Base-by-base conservation (phyloP, 2,329 filamentous ascomycete genomes). In the Zymoseptoria tritici region DNA sequence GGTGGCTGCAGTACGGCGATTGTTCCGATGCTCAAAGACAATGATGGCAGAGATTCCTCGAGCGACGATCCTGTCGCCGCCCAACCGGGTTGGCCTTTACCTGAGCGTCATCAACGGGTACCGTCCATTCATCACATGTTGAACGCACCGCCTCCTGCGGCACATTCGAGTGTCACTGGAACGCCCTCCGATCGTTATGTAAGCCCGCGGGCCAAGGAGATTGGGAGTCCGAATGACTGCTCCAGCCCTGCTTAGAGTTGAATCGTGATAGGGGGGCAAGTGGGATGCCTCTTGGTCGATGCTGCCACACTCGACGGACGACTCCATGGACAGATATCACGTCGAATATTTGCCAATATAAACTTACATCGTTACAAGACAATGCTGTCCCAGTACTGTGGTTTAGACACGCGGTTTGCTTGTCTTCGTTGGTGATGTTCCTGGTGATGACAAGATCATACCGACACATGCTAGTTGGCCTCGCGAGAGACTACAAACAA, bases 171-270 rank as follows among this genome's bases (percentile, higher is more conserved):
- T n/a, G 36, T 13, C 13, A 13, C 36, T 46, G 36, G 4, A 46
- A 46, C 16, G 16, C 13, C 16, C 13, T 46, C 16, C 36, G 36
- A 46, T 46, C 36, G 36, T 13, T 16, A 46, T 46, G 36, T 7
- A 11, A 46, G 13, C 13, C 36, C 36, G 3, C 13, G 36, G 36
- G n/a, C 36, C 13, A 83, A 19, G 80, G 82, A 1, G 81, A 77
- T 20, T 87, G 81, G 19, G 87, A 84, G 13, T 71, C 70, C 3
- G 78, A 77, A 1, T 82, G 85, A 62, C 93, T 85, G 29, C 83
- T 80, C 90, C 90, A 94, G 57, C 87, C 87, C 36, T 46, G 13
- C 13, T 7, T 46, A 46, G 13, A 16, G 16, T 46, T 16, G 13
- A n/a, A 5, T n/a, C 9, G 13, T n/a, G 13, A 46, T n/a, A n/a